Conservation (phyloP, 2,329 filamentous ascomycete genomes). For the Teratosphaeria nubilosa region DNA sequence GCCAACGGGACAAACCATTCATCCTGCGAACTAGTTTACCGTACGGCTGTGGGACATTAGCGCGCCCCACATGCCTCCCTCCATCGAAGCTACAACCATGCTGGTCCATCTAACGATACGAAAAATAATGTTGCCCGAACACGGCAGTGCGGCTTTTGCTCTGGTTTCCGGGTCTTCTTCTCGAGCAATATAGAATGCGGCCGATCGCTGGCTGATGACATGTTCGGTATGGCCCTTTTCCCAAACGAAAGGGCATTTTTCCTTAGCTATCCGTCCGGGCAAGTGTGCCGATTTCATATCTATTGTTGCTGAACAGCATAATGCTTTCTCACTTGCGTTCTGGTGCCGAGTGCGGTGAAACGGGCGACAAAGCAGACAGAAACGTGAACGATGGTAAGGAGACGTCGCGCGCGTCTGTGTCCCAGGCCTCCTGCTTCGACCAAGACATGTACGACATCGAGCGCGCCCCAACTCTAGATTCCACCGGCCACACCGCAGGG, state of each 20-base stretch:
- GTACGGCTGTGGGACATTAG: background rate
- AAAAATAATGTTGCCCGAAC: background rate
- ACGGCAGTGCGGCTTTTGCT: background rate
- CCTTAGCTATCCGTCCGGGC: too few species aligned
- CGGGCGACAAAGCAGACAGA: background rate
- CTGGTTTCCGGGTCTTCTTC: background rate
- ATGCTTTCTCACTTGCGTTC: background rate
- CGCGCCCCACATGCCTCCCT: background rate
- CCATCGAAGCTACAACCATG: too few species aligned
- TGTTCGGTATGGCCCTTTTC: too few species aligned
- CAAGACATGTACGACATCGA: constrained; percentile 11
- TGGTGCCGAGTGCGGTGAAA: background rate
- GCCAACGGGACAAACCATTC: too few species aligned
- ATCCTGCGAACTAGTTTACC: too few species aligned
- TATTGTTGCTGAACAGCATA: background rate
- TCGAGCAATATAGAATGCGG: too few species aligned
- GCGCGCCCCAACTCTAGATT: constrained; percentile 8
- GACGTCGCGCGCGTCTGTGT: background rate
- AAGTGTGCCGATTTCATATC: background rate
- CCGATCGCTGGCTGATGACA: too few species aligned
- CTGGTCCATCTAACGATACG: too few species aligned
- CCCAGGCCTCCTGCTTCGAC: background rate
- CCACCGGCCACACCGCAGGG: background rate
- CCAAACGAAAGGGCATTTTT: too few species aligned
- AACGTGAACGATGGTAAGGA: background rate